Evolutionary conservation across 768 basidiomycete species (phyloP).

Genomic region (Pleurotus sapidus): DNA sequence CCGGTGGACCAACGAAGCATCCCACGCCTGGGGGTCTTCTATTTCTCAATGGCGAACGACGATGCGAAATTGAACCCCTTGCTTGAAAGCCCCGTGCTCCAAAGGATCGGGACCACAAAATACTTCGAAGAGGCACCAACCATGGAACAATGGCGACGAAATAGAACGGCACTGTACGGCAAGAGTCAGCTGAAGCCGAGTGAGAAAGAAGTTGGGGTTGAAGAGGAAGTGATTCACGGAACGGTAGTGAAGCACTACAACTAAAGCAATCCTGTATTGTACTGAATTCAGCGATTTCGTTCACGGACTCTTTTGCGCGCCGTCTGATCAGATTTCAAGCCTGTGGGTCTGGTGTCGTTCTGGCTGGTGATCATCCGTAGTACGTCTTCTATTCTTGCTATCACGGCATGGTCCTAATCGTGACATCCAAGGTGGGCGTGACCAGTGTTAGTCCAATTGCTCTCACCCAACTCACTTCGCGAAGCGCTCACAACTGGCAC

Average conservation of each 20-base stretch:
- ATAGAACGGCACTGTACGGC: slow-evolving; percentile 39
- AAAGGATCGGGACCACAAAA: slow-evolving; percentile 31
- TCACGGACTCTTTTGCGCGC: too few species aligned
- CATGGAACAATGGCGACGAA: slow-evolving; percentile 38
- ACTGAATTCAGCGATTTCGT: too few species aligned
- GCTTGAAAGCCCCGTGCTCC: slow-evolving; percentile 38
- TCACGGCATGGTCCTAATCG: too few species aligned
- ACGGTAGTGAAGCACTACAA: slow-evolving; percentile 48
- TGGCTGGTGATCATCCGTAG: too few species aligned
- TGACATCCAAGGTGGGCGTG: too few species aligned
- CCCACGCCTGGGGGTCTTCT: slow-evolving; percentile 45
- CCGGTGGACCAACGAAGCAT: slow-evolving; percentile 40
- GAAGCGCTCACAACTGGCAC: too few species aligned
- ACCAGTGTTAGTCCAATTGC: too few species aligned
- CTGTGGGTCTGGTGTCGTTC: too few species aligned
- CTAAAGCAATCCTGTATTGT: slow-evolving; percentile 15
- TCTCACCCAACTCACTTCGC: too few species aligned
- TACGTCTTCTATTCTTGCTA: too few species aligned
- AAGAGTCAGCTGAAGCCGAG: slow-evolving; percentile 27
- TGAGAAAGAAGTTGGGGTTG: slow-evolving; percentile 30
- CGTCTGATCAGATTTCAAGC: too few species aligned
- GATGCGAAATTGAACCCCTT: slow-evolving; percentile 35
- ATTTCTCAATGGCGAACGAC: slow-evolving; percentile 43
- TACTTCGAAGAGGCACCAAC: slow-evolving; percentile 37
- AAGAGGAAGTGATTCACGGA: slow-evolving; percentile 45